phyloP scores from a whole-genome alignment of 2,329 filamentous ascomycete genomes.

The Ophiostoma himal-ulmi region DNA sequence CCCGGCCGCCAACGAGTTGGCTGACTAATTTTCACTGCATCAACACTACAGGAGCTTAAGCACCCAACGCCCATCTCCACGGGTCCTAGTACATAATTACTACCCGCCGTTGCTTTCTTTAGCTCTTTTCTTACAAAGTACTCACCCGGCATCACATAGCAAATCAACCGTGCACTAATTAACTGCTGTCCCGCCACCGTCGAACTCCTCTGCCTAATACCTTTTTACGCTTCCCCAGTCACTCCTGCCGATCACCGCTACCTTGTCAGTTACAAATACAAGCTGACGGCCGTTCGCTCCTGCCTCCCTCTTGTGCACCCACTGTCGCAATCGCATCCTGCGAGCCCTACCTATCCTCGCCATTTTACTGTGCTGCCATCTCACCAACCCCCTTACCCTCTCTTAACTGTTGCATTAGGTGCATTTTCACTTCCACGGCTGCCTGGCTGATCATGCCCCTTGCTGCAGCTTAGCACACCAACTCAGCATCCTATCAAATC shows the following conservation, averaged over 20 bases:
- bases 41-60: background rate
- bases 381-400: background rate
- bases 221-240: background rate
- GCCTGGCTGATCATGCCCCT: background rate
- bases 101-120: background rate
- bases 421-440: background rate
- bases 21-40: background rate
- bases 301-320: background rate
- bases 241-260: constrained; percentile 2
- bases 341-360: background rate
- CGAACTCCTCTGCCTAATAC: background rate
- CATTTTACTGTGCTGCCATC: background rate
- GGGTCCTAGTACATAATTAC: background rate
- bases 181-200: background rate
- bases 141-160: background rate
- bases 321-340: background rate
- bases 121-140: background rate
- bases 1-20: background rate
- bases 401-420: background rate
- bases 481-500: background rate
- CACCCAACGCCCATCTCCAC: background rate
- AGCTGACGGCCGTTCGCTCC: background rate
- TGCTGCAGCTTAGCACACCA: background rate
- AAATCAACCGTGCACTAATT: background rate
- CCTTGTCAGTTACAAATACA: background rate